Evolutionary conservation across 768 basidiomycete genomes (phyloP), one percentile per base, ranked within the genome.

Genomic region (Tremella fuciformis): DNA sequence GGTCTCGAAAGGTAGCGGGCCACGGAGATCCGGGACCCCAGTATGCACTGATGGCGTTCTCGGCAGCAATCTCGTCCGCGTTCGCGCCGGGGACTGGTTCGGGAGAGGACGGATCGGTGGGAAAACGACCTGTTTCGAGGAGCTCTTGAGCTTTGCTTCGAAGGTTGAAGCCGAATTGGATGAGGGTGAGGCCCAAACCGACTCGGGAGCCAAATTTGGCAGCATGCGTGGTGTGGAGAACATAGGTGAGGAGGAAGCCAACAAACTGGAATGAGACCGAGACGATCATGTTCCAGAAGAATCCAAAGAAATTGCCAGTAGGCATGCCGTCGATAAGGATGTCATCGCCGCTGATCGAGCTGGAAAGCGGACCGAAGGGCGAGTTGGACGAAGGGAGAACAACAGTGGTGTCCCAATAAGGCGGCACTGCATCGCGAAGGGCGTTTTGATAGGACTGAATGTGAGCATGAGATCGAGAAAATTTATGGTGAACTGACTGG

Each of bases 221-320:
- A 0, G 96, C 91, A 72, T 98, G 93, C 1, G 91, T 87, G 13
- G 81, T 81, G 61, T 78, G 78, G 1, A 98, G 85, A 66, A 97
- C 85, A 78, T 91, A 96, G 0, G 93, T 96, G 79, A 99, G 78
- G 63, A 81, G 77, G 77, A 81, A 81, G 29, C 80, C 93, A 69
- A 94, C 83, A 76, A 97, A 93, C 78, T 97, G 92, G 86, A 99
- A 98, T 79, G 92, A 91, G 79, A 88, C 88, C 7, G 91, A 93
- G 57, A 90, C 85, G 79, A 92, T 83, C 84, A 80, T 62, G 47
- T 77, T 75, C 76, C 74, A 75, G 50, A 73, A 69, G 58, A 77
- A 77, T 19, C 70, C 64, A 50, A 74, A 75, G 42, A 77, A 65
- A 53, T 87, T 86, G 51, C 92, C 92, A 0, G 89, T 84, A 0